Evolutionary conservation across 345 rosid genomes (phyloP).

Genomic region (Schrenkiella parvula): DNA sequence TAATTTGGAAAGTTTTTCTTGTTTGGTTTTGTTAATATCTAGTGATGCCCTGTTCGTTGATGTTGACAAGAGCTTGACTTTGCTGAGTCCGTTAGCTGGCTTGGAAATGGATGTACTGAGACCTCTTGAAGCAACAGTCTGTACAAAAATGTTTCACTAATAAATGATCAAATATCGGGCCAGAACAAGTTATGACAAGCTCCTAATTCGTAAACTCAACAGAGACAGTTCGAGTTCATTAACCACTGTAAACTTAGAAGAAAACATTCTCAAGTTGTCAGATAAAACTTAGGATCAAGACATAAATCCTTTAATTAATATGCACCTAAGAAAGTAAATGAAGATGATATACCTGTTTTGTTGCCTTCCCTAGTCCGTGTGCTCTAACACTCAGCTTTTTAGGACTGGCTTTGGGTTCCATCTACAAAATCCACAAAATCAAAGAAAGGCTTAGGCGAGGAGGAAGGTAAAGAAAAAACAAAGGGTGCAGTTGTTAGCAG

Average conservation of each 20-base stretch:
- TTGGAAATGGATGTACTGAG: constrained; percentile 44
- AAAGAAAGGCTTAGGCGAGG: constrained; percentile 2
- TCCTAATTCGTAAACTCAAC: background rate
- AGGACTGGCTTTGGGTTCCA: constrained; percentile 43
- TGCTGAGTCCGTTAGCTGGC: constrained; percentile 51
- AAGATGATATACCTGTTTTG: constrained; percentile 44
- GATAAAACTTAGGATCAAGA: background rate
- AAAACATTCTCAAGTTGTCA: background rate
- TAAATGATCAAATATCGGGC: background rate
- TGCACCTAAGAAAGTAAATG: constrained; percentile 42
- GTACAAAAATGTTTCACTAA: background rate
- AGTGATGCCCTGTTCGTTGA: constrained; percentile 52
- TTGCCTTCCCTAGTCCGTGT: constrained; percentile 42
- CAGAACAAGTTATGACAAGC: background rate
- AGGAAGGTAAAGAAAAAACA: background rate
- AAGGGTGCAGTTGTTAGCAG: background rate
- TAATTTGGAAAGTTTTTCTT: constrained; percentile 44
- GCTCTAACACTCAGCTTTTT: constrained; percentile 46
- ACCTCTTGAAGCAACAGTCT: constrained; percentile 32
- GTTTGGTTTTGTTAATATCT: constrained; percentile 45
- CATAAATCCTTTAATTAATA: constrained; percentile 6
- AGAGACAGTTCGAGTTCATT: background rate
- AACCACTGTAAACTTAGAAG: background rate
- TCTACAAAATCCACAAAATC: constrained; percentile 28
- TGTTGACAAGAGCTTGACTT: constrained; percentile 35